Percentiles rank a stretch among this genome's conserved stretches.
These are phyloP conservation scores for Ustilago cynodontis DNA, from an alignment of 1,284 basidiomycete genomes.

Conservation along the genomic window DNA sequence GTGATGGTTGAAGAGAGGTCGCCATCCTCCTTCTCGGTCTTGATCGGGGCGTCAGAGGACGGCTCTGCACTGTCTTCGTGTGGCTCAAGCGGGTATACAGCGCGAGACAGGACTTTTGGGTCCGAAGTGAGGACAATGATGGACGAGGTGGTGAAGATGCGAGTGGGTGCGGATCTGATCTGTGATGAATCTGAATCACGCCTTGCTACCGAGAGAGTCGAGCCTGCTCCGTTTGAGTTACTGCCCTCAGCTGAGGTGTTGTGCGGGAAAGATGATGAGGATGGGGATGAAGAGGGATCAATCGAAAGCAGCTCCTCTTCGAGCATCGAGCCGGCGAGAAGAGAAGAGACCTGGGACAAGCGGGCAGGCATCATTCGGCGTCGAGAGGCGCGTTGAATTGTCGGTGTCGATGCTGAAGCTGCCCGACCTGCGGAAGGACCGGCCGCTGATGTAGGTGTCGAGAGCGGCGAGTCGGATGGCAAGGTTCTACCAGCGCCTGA, in stretches of 20 bases:
- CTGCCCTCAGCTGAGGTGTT: neutral
- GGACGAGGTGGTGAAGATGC: constrained; percentile 17
- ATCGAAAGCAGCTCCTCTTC: constrained; percentile 56
- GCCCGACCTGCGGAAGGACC: neutral
- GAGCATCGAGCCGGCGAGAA: constrained; percentile 52
- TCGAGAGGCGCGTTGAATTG: constrained; percentile 29
- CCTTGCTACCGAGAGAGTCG: neutral
- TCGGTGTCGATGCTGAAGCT: constrained; percentile 12
- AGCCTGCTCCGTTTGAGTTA: constrained; percentile 5
- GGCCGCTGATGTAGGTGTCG: constrained; percentile 8
- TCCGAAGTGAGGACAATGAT: constrained; percentile 41
- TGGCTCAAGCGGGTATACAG: constrained; percentile 17
- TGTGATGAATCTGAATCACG: constrained; percentile 5
- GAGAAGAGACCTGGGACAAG: constrained; percentile 49
- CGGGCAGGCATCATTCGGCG: constrained; percentile 53
- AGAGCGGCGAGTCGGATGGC: constrained; percentile 1
- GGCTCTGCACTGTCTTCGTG: neutral
- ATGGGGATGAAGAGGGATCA: constrained; percentile 27
- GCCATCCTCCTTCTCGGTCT: constrained; percentile 13
- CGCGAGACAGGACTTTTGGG: constrained; percentile 6
- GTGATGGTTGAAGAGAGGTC: neutral
- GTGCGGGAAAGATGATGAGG: constrained; percentile 13
- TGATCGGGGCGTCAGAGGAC: constrained; percentile 1
- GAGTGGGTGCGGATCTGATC: neutral
- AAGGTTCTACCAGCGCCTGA: constrained; percentile 7